Evolutionary conservation across 2,329 filamentous ascomycete species (phyloP), one percentile per base, ranked within the genome.

Genomic region (Myriosclerotinia scirpicola): DNA sequence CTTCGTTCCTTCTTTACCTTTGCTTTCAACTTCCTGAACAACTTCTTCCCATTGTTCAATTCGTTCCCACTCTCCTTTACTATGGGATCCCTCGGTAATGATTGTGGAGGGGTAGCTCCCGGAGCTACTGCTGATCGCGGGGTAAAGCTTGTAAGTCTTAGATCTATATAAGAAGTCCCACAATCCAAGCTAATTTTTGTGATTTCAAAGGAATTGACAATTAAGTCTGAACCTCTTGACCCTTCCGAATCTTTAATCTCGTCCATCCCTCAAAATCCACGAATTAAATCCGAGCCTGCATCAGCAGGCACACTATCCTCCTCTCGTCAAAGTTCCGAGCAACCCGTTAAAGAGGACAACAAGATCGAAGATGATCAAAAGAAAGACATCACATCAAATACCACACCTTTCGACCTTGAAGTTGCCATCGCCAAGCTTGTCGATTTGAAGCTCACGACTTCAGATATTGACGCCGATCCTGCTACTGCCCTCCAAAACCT

Each of bases 391-490:
- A 3, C 14, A 36, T 36, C 40, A 38, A 14, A 6, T 12, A n/a
- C 53, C 4, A 30, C 40, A 5, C 17, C 12, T 4, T 56, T 64
- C n/a, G 30, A 64, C 20, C 42, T 40, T 2, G 26, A 64, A 15
- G 22, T 22, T 48, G 62, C 62, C 3, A 64, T 48, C n/a, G 2
- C n/a, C 6, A 22, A 56, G 30, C 61, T 64, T 22, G 22, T 44
- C 5, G 40, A 20, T 15, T 46, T 15, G 8, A 36, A 46, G 8
- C 48, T 55, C 30, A 22, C 34, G 6, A 20, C 30, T 26, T 61
- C 22, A 14, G 46, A 52, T 20, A 40, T 40, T n/a, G 1, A 62
- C 4, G 12, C 22, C 12, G 50, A 52, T 6, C 50, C 60, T 11
- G 22, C 6, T 8, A 15, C 7, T n/a, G 26, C 22, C 22, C 6